Conservation (phyloP, 2,329 filamentous ascomycete species). For the Tolypocladium endophyticum region DNA sequence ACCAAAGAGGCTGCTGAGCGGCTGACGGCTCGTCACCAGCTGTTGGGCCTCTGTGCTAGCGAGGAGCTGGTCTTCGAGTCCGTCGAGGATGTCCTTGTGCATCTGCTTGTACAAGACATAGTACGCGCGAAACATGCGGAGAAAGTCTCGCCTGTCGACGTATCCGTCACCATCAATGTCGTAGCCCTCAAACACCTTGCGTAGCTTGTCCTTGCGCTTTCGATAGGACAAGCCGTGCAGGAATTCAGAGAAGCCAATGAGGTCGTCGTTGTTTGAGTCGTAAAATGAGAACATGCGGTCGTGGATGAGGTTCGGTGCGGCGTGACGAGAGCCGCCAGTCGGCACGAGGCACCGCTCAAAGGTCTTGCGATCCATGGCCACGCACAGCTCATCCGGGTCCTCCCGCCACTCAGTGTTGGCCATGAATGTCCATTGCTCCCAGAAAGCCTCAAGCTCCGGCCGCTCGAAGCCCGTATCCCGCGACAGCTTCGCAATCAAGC, state of each 20-base stretch:
- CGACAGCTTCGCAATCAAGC: slow-evolving; percentile 57
- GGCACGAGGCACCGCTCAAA: slow-evolving; percentile 88
- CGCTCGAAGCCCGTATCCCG: slow-evolving; percentile 70
- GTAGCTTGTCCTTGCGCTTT: slow-evolving; percentile 58
- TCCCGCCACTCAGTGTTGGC: slow-evolving; percentile 75
- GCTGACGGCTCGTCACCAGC: slow-evolving; percentile 63
- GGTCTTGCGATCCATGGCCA: slow-evolving; percentile 84
- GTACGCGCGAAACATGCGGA: slow-evolving; percentile 86
- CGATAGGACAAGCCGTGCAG: slow-evolving; percentile 67
- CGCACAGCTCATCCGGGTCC: slow-evolving; percentile 65
- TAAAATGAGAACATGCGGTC: slow-evolving; percentile 97
- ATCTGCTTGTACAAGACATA: slow-evolving; percentile 86
- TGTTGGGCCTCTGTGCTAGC: slow-evolving; percentile 67
- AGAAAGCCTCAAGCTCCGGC: slow-evolving; percentile 82
- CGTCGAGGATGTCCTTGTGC: slow-evolving; percentile 71
- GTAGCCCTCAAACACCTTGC: slow-evolving; percentile 75
- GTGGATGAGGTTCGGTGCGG: slow-evolving; percentile 79
- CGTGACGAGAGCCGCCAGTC: slow-evolving; percentile 67
- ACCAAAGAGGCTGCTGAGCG: slow-evolving; percentile 64
- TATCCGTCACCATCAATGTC: slow-evolving; percentile 84
- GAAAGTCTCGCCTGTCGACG: slow-evolving; percentile 75
- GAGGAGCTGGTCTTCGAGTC: slow-evolving; percentile 67
- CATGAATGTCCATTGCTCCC: slow-evolving; percentile 94
- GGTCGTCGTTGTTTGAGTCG: slow-evolving; percentile 76
- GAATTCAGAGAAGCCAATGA: slow-evolving; percentile 91